phyloP scores from a whole-genome alignment of 106 monocot genomes.

The Acorus gramineus region DNA sequence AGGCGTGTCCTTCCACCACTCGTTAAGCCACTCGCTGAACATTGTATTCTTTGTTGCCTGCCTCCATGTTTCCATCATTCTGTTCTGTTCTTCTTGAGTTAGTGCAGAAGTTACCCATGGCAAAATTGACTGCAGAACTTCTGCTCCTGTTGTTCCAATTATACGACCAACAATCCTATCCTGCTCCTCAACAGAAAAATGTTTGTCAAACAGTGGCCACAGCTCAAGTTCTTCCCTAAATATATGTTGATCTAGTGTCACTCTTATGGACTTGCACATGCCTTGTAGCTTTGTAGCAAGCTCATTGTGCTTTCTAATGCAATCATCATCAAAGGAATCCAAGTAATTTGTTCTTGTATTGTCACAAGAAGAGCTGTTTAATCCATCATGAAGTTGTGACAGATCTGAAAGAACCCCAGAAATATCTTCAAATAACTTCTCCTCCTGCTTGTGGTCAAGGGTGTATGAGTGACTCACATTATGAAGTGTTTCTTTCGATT shows the following conservation, averaged over 20 bases:
- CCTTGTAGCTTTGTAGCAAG: constrained; percentile 92
- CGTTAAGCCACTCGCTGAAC: constrained; percentile 99
- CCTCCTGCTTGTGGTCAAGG: constrained; percentile 95
- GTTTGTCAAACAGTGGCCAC: constrained; percentile 94
- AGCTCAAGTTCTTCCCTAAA: constrained; percentile 93
- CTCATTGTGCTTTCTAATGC: constrained; percentile 57
- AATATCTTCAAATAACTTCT: constrained; percentile 89
- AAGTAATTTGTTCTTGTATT: constrained; percentile 9
- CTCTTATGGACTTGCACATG: constrained; percentile 96
- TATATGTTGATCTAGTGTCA: constrained; percentile 90
- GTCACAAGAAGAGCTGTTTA: constrained; percentile 9
- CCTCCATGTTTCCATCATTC: constrained; percentile 95
- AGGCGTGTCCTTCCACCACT: constrained; percentile 81
- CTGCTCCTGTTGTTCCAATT: constrained; percentile 96
- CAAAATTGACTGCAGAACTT: constrained; percentile 96
- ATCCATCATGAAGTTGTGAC: constrained; percentile 41
- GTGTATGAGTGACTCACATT: constrained; percentile 99
- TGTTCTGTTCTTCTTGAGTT: constrained; percentile 91
- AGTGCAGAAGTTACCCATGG: constrained; percentile 98
- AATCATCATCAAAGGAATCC: constrained; percentile 16
- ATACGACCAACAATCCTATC: constrained; percentile 94
- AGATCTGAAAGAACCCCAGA: constrained; percentile 75
- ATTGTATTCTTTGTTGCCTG: constrained; percentile 96
- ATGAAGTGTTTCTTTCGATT: constrained; percentile 94
- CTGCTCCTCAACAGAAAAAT: constrained; percentile 96